Evolutionary conservation across 2,329 filamentous ascomycete genomes (phyloP), one percentile per base, ranked within the genome.

Genomic region (Fusarium pseudonygamai): DNA sequence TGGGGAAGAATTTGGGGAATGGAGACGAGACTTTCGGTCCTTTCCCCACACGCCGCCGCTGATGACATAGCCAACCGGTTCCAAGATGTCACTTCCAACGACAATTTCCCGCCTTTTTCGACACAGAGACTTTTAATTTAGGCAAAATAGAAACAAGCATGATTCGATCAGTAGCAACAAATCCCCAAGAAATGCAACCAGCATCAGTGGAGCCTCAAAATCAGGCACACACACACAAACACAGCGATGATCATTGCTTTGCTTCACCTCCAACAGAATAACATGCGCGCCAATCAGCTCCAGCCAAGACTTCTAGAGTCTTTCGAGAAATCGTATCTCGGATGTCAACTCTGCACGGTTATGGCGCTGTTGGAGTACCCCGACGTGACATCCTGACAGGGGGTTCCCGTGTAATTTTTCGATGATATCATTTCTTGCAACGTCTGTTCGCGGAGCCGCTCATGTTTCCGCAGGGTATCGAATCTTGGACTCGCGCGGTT

Each of bases 261-360:
- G 64, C 11, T 10, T 8, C 37, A 71, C 20, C 24, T 34, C 24
- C 26, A 56, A 16, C 32, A 15, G 22, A 43, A 24, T 10, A 40
- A 30, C 62, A 77, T 75, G 75, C 75, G 75, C 75, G 74, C 75
- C 75, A 77, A 77, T 77, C 55, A 62, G 39, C 15, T 24, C 5
- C 15, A 37, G 26, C n/a, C 37, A 58, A 37, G 26, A 9, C 46
- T 57, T 68, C 64, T 16, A 20, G 12, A 46, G 34, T 16, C 28
- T 56, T 74, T 74, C 71, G 42, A 69, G 52, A 67, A 74, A 28
- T 37, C 49, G 40, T 57, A 57, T 22, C 6, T 24, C 16, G 11
- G 10, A 34, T 47, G 64, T 64, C 56, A 28, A 64, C 16, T 53
- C 68, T 55, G 64, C 45, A 49, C 63, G 46, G 43, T 45, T 57